Base-by-base conservation (phyloP, 73 alveolate genomes). In the Stentor coeruleus region DNA sequence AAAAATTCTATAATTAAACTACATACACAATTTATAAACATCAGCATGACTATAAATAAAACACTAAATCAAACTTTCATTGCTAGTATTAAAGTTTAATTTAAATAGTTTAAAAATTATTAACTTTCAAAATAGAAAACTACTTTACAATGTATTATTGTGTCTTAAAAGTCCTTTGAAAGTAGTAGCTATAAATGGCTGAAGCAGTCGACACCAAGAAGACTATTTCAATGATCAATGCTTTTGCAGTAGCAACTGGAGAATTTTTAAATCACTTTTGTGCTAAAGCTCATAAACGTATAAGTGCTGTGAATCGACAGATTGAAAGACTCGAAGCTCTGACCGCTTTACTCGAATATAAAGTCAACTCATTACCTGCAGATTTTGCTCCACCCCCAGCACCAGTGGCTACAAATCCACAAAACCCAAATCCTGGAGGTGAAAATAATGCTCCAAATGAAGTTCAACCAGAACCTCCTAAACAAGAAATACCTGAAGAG, bases 281-380 rank as follows among this genome's bases (percentile, higher is more conserved):
- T 31, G 37, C 79, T 1, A 31, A 66, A 66, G 79, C 79, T 15
- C 79, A 66, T 2, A 66, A 66, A 20, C n/a, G 33, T 14, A 20
- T 66, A 2, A 26, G 42, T 26, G 49, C n/a, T 28, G 79, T 66
- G n/a, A 66, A 66, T 31, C 79, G 37, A 1, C 79, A 66, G 37
- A 66, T 66, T 66, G 79, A 66, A 66, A 66, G 37, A 66, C n/a
- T 66, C 36, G 79, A 66, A 66, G 79, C 42, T 11, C 37, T 66
- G 36, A 66, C 79, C 33, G 79, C 79, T 28, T 3, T 66, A 28
- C 79, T 66, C 15, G 79, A 66, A 40, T 66, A 66, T 66, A 66
- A 66, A 31, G n/a, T 66, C 49, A 66, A 66, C 33, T 66, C 79
- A 28, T 20, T 66, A 20, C 79, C 79, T 20, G 79, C 79, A 26